Percentiles rank a stretch among this genome's conserved stretches.
Evolutionary conservation across 2,329 filamentous ascomycete genomes (phyloP).

Genomic region (Leptographium lundbergii): DNA sequence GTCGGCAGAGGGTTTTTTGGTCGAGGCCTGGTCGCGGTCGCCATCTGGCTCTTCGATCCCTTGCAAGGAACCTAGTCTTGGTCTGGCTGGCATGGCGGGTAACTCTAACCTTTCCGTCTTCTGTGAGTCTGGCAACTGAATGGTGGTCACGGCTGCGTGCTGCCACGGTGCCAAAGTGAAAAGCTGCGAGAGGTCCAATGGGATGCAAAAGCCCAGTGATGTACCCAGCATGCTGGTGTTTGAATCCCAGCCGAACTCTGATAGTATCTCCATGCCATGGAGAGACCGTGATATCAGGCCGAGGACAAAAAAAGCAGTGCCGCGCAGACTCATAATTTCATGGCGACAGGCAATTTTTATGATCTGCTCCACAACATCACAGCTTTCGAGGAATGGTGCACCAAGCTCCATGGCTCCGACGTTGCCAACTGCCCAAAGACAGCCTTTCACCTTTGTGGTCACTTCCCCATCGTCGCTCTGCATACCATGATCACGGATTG

Average conservation of each 20-base stretch:
- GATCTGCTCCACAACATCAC: conserved; percentile 77
- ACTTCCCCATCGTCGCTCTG: conserved; percentile 75
- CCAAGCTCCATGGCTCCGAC: conserved; percentile 97
- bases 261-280: conserved; percentile 83
- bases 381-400: conserved; percentile 82
- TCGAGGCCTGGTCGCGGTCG: conserved; percentile 10
- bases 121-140: conserved; percentile 36
- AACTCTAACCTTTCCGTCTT: conserved; percentile 36
- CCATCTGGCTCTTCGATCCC: conserved; percentile 12
- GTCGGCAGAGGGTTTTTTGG: conserved; percentile 23
- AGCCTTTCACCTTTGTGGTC: conserved; percentile 89
- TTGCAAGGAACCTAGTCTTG: conserved; percentile 24
- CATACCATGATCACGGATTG: conserved; percentile 77
- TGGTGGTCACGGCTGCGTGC: conserved; percentile 34
- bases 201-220: conserved; percentile 79
- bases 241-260: conserved; percentile 85
- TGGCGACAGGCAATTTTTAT: conserved; percentile 79
- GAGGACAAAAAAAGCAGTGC: conserved; percentile 92
- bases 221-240: conserved; percentile 73
- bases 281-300: conserved; percentile 85
- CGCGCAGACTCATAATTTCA: conserved; percentile 81
- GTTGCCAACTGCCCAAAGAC: conserved; percentile 94
- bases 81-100: conserved; percentile 26
- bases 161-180: conserved; percentile 57
- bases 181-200: conserved; percentile 62